phyloP scores from a whole-genome alignment of 768 basidiomycete genomes.

The Collybiopsis confluens region DNA sequence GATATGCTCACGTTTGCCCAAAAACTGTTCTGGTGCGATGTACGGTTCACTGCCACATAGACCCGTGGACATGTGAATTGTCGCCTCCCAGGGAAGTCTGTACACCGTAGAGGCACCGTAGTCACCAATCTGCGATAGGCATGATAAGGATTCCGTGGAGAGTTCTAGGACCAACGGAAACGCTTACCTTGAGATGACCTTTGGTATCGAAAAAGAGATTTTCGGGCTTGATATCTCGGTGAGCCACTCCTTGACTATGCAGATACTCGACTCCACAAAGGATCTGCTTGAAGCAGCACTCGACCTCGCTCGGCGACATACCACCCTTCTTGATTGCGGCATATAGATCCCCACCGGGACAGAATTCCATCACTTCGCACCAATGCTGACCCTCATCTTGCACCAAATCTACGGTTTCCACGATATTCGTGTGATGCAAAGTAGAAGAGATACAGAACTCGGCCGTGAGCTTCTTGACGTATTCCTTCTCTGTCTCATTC shows the following conservation, averaged over 20 bases:
- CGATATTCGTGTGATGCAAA: constrained; percentile 88
- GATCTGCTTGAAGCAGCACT: constrained; percentile 98
- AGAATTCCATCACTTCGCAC: constrained; percentile 99
- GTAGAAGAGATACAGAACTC: constrained; percentile 99
- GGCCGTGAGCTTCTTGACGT: constrained; percentile 98
- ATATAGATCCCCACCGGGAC: constrained; percentile 96
- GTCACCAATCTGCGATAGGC: constrained; percentile 77
- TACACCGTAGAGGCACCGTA: constrained; percentile 99
- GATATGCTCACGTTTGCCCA: constrained; percentile 85
- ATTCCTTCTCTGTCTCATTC: constrained; percentile 98
- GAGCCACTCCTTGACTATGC: constrained; percentile 95
- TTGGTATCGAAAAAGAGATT: constrained; percentile 92
- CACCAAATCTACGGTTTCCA: constrained; percentile 98
- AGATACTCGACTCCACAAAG: constrained; percentile 84
- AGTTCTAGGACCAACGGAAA: constrained; percentile 13
- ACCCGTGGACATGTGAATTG: constrained; percentile 95
- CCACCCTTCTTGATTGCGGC: constrained; percentile 97
- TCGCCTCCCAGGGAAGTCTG: constrained; percentile 95
- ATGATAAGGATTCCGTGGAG: neutral
- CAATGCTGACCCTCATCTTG: constrained; percentile 95
- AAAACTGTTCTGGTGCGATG: constrained; percentile 97
- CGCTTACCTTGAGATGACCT: constrained; percentile 84
- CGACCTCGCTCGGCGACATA: constrained; percentile 64
- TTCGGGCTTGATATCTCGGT: constrained; percentile 97
- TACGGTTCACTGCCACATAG: constrained; percentile 98